Percentiles rank a stretch among this genome's conserved stretches.
Conservation (phyloP, 2,329 filamentous ascomycete species). For the Lizonia empirigonia region DNA sequence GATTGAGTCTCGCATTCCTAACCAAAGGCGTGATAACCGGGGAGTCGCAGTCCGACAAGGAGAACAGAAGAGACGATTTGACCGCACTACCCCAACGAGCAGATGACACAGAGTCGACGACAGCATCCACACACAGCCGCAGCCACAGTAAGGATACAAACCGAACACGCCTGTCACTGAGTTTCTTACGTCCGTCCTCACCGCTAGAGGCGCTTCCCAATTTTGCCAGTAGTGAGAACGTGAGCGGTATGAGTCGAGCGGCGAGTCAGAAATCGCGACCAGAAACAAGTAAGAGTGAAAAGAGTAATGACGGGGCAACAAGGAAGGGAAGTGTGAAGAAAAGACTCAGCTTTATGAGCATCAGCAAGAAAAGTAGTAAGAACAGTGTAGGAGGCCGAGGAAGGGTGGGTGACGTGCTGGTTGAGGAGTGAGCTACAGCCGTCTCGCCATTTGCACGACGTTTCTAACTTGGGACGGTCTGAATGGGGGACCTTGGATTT, state of each 20-base stretch:
- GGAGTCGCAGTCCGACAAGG: constrained; percentile 31
- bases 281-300: constrained; percentile 45
- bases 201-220: constrained; percentile 40
- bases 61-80: constrained; percentile 16
- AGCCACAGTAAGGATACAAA: constrained; percentile 43
- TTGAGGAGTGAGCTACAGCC: constrained; percentile 36
- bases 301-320: constrained; percentile 51
- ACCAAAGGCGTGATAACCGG: constrained; percentile 42
- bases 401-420: constrained; percentile 35
- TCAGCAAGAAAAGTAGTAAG: constrained; percentile 72
- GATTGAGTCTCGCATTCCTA: constrained; percentile 47
- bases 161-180: constrained; percentile 37
- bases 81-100: constrained; percentile 11
- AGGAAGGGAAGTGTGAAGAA: constrained; percentile 69
- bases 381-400: constrained; percentile 48
- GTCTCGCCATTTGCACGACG: neutral
- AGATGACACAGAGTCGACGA: constrained; percentile 32
- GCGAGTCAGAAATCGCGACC: constrained; percentile 34
- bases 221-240: constrained; percentile 22
- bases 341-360: constrained; percentile 76
- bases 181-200: constrained; percentile 38
- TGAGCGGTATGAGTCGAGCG: constrained; percentile 5
- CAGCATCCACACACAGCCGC: constrained; percentile 30
- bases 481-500: neutral
- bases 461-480: neutral